Evolutionary conservation across 2,329 filamentous ascomycete species (phyloP).

Genomic region (Aspergillus ochraceus): DNA sequence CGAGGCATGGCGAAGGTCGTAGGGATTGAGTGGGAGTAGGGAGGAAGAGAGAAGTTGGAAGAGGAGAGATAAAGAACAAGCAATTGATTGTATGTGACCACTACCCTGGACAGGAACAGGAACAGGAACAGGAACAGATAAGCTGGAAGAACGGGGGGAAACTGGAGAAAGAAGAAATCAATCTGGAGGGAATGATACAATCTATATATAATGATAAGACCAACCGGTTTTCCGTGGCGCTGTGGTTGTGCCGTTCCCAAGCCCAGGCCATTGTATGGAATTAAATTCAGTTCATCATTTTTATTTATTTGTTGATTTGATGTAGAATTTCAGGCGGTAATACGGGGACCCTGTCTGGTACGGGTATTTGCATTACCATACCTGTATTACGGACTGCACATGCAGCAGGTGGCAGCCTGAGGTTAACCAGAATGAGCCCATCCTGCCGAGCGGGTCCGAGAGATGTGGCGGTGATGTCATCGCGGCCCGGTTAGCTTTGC

Average conservation of each 20-base stretch:
- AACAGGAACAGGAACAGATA: constrained; percentile 7
- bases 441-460: constrained; percentile 23
- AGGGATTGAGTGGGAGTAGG: not conserved
- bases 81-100: constrained; percentile 14
- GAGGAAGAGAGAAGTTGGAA: not conserved
- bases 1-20: constrained; percentile 54
- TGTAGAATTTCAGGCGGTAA: not conserved
- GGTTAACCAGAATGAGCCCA: constrained; percentile 18
- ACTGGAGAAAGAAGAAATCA: not conserved
- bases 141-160: constrained; percentile 1
- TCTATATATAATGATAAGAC: constrained; percentile 9
- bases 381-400: not conserved
- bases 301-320: not conserved
- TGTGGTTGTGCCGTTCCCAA: constrained; percentile 3
- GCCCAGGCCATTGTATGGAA: not conserved
- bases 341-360: not conserved
- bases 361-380: not conserved
- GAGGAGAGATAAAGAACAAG: constrained; percentile 4
- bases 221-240: constrained; percentile 13
- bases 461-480: constrained; percentile 41
- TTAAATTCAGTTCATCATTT: not conserved
- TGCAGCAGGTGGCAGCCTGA: constrained; percentile 11
- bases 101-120: constrained; percentile 13
- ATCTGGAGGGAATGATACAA: constrained; percentile 5
- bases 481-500: not conserved